These are phyloP conservation scores for Stachybotrys chlorohalonatus DNA, from an alignment of 2,329 filamentous ascomycete genomes.

Conservation along the genomic window DNA sequence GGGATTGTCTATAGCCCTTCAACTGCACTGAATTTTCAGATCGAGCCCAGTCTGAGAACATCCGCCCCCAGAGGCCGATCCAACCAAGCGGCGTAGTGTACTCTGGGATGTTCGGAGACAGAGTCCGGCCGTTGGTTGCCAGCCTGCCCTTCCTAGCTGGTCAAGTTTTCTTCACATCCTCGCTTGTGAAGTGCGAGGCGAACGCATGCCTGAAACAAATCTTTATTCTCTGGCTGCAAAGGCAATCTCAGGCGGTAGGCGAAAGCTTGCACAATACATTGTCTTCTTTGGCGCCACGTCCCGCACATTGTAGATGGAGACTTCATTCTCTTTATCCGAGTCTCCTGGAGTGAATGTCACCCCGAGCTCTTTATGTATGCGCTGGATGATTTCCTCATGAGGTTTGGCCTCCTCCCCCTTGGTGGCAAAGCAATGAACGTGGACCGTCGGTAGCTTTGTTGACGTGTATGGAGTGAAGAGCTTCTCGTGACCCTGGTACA, in stretches of 20 bases:
- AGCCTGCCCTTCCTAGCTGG: not conserved
- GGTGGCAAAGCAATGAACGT: slow-evolving; percentile 89
- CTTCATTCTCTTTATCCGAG: slow-evolving; percentile 35
- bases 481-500: slow-evolving; percentile 64
- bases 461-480: slow-evolving; percentile 54
- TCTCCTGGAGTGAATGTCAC: slow-evolving; percentile 33
- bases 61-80: no score
- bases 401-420: slow-evolving; percentile 69
- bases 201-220: not conserved
- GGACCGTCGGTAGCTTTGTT: slow-evolving; percentile 66
- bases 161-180: no score
- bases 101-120: not conserved
- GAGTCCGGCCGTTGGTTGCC: not conserved
- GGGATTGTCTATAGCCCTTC: no score
- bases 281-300: slow-evolving; percentile 88
- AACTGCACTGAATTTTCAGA: no score
- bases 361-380: slow-evolving; percentile 30
- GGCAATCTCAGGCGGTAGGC: slow-evolving; percentile 72
- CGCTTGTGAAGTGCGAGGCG: no score
- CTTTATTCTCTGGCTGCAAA: slow-evolving; percentile 43
- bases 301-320: slow-evolving; percentile 61
- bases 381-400: slow-evolving; percentile 37
- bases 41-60: no score
- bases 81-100: no score
- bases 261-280: slow-evolving; percentile 95